Evolutionary conservation across 83 land plant genomes (phyloP).

Genomic region (Diphasiastrum complanatum): DNA sequence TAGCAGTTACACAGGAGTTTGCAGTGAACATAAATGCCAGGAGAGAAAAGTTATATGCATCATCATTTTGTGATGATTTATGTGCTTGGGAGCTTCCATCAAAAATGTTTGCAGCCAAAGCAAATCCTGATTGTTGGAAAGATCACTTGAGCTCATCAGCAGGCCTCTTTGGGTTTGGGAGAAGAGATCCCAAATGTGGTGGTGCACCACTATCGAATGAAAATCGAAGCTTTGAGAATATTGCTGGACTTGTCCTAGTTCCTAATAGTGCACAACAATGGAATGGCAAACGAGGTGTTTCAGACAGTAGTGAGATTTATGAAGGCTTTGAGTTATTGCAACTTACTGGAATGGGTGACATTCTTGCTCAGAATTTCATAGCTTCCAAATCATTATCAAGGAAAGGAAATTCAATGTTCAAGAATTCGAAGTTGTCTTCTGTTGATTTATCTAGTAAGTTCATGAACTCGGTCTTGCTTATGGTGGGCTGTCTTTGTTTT

Average conservation of each 20-base stretch:
- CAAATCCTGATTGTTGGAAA: conserved; percentile 7
- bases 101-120: conserved; percentile 10
- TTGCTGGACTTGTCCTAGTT: conserved; percentile 11
- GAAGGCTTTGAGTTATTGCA: conserved; percentile 22
- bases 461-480: too few species aligned
- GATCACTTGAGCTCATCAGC: conserved; percentile 8
- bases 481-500: too few species aligned
- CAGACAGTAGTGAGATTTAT: neutral
- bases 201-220: conserved; percentile 1
- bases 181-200: neutral
- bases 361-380: conserved; percentile 15
- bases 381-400: too few species aligned
- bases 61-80: conserved; percentile 12
- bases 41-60: neutral
- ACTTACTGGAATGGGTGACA: conserved; percentile 21
- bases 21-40: neutral
- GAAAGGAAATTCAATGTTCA: too few species aligned
- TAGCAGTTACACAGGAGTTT: conserved; percentile 3
- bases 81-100: conserved; percentile 27
- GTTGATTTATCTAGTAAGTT: too few species aligned
- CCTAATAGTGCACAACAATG: neutral
- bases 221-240: neutral
- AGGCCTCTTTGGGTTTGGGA: conserved; percentile 3
- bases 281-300: neutral
- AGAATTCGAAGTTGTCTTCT: too few species aligned